A percentile compares a stretch with the other conserved stretches of the same genome.
Conservation (phyloP, 2,329 filamentous ascomycete species). For the Macrophomina tecta region DNA sequence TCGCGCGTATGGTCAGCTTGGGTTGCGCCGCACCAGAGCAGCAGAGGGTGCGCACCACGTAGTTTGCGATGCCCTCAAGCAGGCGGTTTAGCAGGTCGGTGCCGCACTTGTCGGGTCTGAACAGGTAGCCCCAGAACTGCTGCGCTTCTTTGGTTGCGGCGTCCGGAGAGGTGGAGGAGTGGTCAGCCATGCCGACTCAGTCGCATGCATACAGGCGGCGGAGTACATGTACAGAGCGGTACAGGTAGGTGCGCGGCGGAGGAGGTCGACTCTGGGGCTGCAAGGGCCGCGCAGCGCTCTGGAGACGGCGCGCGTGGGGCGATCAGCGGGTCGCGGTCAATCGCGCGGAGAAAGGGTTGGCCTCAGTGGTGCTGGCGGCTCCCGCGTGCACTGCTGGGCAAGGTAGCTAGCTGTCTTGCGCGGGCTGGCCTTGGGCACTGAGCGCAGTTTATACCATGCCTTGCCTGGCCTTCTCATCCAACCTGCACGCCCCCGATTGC, state of each 20-base stretch:
- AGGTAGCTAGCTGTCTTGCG: neutral
- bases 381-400: conserved; percentile 14
- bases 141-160: conserved; percentile 50
- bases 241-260: neutral
- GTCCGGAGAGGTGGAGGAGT: conserved; percentile 33
- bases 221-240: conserved; percentile 14
- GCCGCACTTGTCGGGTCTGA: conserved; percentile 58
- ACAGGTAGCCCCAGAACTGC: conserved; percentile 59
- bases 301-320: conserved; percentile 20
- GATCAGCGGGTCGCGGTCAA: conserved; percentile 26
- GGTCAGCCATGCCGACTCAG: conserved; percentile 26
- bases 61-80: conserved; percentile 53
- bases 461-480: neutral
- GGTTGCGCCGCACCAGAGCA: neutral
- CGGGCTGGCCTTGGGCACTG: conserved; percentile 12
- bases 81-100: conserved; percentile 54
- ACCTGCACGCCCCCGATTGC: conserved; percentile 2
- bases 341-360: conserved; percentile 19
- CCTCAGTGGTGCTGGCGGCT: neutral
- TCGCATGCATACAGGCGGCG: conserved; percentile 12
- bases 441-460: conserved; percentile 14
- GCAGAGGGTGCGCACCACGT: conserved; percentile 46
- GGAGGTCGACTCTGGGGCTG: conserved; percentile 10
- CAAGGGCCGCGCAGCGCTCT: conserved; percentile 24
- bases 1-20: conserved; percentile 7